Evolutionary conservation across 768 basidiomycete species (phyloP).

Genomic region (Termitomyces sp.): DNA sequence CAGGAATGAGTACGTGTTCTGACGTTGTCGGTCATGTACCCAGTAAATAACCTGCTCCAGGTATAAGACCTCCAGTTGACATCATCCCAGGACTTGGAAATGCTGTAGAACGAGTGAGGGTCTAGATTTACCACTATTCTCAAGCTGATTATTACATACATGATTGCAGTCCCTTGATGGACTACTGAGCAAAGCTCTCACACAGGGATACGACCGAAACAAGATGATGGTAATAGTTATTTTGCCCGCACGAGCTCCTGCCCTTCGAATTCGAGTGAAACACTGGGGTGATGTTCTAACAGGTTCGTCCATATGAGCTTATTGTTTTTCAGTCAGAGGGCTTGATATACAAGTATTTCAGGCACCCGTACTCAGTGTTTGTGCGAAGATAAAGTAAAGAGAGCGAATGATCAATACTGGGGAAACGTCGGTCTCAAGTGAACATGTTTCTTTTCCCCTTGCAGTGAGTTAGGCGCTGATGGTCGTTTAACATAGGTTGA

Average conservation of each 20-base stretch:
- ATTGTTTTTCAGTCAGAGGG: background rate
- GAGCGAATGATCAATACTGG: conserved; percentile 41
- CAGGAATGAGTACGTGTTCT: conserved; percentile 10
- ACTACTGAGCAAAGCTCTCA: conserved; percentile 3
- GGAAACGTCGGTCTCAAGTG: conserved; percentile 55
- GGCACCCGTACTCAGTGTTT: conserved; percentile 44
- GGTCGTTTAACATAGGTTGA: conserved; percentile 30
- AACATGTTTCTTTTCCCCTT: conserved; percentile 2
- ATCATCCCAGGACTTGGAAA: conserved; percentile 3
- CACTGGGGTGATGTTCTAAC: conserved; percentile 43
- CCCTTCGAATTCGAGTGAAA: conserved; percentile 42
- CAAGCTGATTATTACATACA: background rate
- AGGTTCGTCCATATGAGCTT: conserved; percentile 12
- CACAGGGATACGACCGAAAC: background rate
- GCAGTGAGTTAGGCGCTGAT: background rate
- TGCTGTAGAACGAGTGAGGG: conserved; percentile 7
- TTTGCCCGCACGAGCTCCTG: conserved; percentile 42
- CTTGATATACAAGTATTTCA: background rate
- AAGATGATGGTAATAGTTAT: conserved; percentile 41
- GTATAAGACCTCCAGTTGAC: background rate
- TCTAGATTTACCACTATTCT: background rate
- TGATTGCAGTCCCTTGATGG: conserved; percentile 1
- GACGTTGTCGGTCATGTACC: background rate
- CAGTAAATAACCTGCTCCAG: background rate
- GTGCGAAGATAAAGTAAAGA: conserved; percentile 25